These are phyloP conservation scores for Lenzites betulinus DNA, from an alignment of 768 basidiomycete genomes.

Conservation along the genomic window DNA sequence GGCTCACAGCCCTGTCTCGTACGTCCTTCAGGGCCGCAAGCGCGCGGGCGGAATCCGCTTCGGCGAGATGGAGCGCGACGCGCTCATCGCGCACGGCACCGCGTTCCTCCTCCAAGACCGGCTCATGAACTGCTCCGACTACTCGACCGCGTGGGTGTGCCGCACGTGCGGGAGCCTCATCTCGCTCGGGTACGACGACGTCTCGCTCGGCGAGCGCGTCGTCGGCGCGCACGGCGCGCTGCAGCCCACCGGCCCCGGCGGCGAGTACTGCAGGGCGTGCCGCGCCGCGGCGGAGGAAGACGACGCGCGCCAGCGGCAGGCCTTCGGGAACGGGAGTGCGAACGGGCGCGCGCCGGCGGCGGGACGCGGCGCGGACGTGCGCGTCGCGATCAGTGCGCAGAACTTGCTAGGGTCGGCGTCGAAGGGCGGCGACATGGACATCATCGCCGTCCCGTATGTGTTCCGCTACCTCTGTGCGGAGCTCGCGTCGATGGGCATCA, in stretches of 20 bases:
- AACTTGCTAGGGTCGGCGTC: slow-evolving; percentile 59
- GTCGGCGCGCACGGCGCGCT: slow-evolving; percentile 50
- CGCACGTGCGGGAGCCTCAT: slow-evolving; percentile 94
- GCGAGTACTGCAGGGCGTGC: slow-evolving; percentile 97
- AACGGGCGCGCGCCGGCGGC: slow-evolving; percentile 28
- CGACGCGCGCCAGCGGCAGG: slow-evolving; percentile 59
- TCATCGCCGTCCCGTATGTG: slow-evolving; percentile 94
- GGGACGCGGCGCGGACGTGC: slow-evolving; percentile 50
- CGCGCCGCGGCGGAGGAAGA: slow-evolving; percentile 68
- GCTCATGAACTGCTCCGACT: slow-evolving; percentile 99
- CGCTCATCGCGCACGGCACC: slow-evolving; percentile 97
- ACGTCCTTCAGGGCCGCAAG: slow-evolving; percentile 76
- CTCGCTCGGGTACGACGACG: slow-evolving; percentile 93
- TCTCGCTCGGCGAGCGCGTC: slow-evolving; percentile 66
- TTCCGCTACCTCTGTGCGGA: slow-evolving; percentile 95
- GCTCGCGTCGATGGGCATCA: slow-evolving; percentile 98
- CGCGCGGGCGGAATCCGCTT: slow-evolving; percentile 98
- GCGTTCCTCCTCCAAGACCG: slow-evolving; percentile 98
- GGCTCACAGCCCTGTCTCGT: slow-evolving; percentile 1
- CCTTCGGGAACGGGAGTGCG: slow-evolving; percentile 57
- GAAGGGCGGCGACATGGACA: slow-evolving; percentile 86
- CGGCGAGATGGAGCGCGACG: slow-evolving; percentile 99
- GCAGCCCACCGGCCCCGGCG: slow-evolving; percentile 70
- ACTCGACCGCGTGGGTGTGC: slow-evolving; percentile 99
- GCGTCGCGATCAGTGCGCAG: slow-evolving; percentile 65